A percentile compares a stretch with the other conserved stretches of the same genome.
Conservation (phyloP, 441 rosid species). For the Brassica balearica region DNA sequence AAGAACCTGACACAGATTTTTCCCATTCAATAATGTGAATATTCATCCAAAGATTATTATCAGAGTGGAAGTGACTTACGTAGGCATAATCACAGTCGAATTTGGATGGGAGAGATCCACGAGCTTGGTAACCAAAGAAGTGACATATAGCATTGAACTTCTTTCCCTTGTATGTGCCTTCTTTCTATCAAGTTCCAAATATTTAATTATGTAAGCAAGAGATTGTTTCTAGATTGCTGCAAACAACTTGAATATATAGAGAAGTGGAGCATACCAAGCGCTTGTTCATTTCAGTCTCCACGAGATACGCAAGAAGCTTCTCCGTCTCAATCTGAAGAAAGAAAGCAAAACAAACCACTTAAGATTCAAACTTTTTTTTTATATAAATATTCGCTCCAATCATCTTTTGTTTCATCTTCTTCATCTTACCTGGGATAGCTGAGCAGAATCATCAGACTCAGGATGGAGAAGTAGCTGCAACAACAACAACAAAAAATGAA, state of each 20-base stretch:
- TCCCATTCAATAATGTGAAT: neutral
- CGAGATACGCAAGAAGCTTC: conserved; percentile 97
- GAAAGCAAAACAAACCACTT: conserved; percentile 38
- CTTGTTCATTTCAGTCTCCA: conserved; percentile 94
- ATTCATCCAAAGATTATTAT: conserved; percentile 4
- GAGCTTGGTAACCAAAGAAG: conserved; percentile 99
- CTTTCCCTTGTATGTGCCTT: conserved; percentile 94
- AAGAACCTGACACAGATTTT: conserved; percentile 95
- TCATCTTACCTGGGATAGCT: conserved; percentile 87
- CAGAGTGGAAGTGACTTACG: conserved; percentile 55
- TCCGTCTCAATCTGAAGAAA: conserved; percentile 89
- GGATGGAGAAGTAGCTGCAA: conserved; percentile 90
- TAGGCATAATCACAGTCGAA: conserved; percentile 98
- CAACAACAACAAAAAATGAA: conserved; percentile 35
- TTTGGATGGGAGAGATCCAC: conserved; percentile 96
- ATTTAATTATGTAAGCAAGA: conserved; percentile 17
- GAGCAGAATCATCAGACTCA: conserved; percentile 99
- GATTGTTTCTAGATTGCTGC: neutral
- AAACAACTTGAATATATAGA: neutral
- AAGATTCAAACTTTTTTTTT: neutral
- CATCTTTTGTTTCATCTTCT: neutral
- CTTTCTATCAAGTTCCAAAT: conserved; percentile 68
- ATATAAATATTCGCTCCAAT: neutral
- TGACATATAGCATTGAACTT: conserved; percentile 97
- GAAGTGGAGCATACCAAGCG: conserved; percentile 61